These are phyloP conservation scores for Avena insularis DNA, from an alignment of 176 grass and related monocot species.

Conservation along the genomic window DNA sequence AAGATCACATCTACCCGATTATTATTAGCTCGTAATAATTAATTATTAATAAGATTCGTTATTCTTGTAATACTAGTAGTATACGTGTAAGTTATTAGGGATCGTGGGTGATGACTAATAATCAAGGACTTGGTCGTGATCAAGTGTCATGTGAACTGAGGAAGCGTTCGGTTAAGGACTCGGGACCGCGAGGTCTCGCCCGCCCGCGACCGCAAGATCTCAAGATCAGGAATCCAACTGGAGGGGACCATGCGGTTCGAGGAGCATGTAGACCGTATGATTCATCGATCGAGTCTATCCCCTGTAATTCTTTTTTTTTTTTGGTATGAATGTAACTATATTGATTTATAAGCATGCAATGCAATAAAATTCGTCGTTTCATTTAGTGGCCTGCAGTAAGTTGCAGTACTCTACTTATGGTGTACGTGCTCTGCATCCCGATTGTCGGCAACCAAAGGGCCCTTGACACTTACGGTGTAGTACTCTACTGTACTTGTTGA, in stretches of 20 bases:
- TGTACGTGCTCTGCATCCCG: too few species aligned
- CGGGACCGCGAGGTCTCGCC: not conserved
- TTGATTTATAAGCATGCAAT: not conserved
- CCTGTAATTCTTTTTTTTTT: not conserved
- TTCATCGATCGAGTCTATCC: not conserved
- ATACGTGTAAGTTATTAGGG: not conserved
- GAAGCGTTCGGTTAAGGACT: slow-evolving; percentile 44
- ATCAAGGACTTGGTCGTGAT: slow-evolving; percentile 44
- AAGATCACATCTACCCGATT: not conserved
- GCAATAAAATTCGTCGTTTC: not conserved
- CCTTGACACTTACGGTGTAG: too few species aligned
- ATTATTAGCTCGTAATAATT: not conserved
- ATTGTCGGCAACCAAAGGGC: too few species aligned
- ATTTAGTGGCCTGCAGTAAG: too few species aligned
- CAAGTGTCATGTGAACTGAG: slow-evolving; percentile 49
- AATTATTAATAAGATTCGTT: slow-evolving; percentile 39
- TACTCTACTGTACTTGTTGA: too few species aligned
- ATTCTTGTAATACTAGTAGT: slow-evolving; percentile 39
- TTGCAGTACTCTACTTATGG: too few species aligned
- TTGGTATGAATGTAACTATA: not conserved
- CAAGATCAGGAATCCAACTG: not conserved
- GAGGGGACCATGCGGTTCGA: not conserved
- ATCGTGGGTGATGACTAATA: not conserved
- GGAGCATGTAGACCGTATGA: not conserved
- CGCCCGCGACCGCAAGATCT: slow-evolving; percentile 7